A percentile compares a stretch with the other conserved stretches of the same genome.
Evolutionary conservation across 2,329 filamentous ascomycete species (phyloP).

Genomic region (Colletotrichum horii): DNA sequence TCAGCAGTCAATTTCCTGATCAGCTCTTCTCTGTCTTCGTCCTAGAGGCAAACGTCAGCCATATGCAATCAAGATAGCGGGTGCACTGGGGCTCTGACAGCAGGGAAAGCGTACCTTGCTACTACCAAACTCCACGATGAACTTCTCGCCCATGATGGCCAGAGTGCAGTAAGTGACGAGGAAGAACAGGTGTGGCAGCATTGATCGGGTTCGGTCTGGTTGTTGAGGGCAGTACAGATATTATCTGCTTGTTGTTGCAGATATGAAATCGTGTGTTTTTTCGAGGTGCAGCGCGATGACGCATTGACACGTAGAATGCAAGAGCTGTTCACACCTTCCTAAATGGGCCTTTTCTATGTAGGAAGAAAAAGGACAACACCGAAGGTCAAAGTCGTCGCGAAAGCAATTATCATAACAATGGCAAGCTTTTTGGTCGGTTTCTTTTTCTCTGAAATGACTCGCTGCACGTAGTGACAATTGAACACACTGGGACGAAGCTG

Average conservation of each 20-base stretch:
- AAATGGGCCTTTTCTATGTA: background rate
- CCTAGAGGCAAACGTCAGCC: background rate
- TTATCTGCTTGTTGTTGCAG: background rate
- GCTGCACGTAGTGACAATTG: background rate
- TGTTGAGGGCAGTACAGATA: background rate
- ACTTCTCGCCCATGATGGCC: constrained; percentile 13
- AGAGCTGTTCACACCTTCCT: background rate
- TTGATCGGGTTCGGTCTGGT: rapidly evolving
- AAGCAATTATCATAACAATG: background rate
- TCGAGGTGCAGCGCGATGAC: background rate
- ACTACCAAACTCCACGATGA: constrained; percentile 19
- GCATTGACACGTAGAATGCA: background rate
- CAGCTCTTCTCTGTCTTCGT: constrained; percentile 6
- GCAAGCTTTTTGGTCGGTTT: rapidly evolving
- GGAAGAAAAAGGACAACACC: background rate
- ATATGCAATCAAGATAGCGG: background rate
- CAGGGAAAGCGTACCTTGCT: background rate
- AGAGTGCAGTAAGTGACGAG: background rate
- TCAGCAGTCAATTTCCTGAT: background rate
- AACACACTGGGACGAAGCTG: background rate
- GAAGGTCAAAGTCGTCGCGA: background rate
- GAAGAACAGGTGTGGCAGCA: background rate
- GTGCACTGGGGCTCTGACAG: background rate
- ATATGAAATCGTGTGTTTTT: background rate
- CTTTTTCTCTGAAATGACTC: background rate